A percentile compares a stretch with the other conserved stretches of the same genome.
phyloP scores from a whole-genome alignment of 768 basidiomycete species.

The Kwoniella newhampshirensis region DNA sequence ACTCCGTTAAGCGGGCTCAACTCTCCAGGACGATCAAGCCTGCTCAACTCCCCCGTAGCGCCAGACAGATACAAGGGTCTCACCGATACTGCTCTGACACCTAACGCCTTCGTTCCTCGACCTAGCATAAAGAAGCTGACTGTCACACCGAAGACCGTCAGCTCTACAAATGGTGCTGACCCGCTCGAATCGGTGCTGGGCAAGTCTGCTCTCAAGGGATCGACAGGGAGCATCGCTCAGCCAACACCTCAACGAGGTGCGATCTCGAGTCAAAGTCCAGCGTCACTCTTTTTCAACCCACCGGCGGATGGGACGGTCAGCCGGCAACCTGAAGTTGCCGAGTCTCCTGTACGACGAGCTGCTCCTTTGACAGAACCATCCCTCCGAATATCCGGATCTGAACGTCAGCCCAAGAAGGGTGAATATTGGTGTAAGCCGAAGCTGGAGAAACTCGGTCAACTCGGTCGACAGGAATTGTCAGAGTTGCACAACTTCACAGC shows the following conservation, averaged over 20 bases:
- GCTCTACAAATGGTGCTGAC: conserved; percentile 29
- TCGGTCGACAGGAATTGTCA: conserved; percentile 71
- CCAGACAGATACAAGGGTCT: conserved; percentile 58
- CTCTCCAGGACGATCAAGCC: conserved; percentile 27
- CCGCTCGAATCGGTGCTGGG: conserved; percentile 41
- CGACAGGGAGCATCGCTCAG: conserved; percentile 21
- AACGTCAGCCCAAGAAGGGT: conserved; percentile 60
- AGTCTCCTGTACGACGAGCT: conserved; percentile 19
- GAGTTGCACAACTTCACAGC: conserved; percentile 75
- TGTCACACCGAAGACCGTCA: conserved; percentile 70
- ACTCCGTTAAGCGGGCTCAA: conserved; percentile 26
- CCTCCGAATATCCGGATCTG: conserved; percentile 32
- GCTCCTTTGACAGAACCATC: conserved; percentile 11
- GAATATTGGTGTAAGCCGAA: conserved; percentile 90
- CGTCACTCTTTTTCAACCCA: conserved; percentile 24
- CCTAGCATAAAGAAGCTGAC: conserved; percentile 92
- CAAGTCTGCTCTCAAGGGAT: conserved; percentile 37
- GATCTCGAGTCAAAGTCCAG: conserved; percentile 21
- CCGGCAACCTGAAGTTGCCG: conserved; percentile 21
- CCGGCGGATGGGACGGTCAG: conserved; percentile 6
- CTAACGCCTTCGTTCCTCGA: conserved; percentile 66
- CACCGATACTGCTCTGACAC: conserved; percentile 63
- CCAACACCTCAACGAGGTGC: conserved; percentile 30
- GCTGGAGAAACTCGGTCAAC: conserved; percentile 67
- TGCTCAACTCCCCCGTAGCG: conserved; percentile 32